These are phyloP conservation scores for Thielaviopsis populi DNA, from an alignment of 2,329 filamentous ascomycete genomes.

Conservation along the genomic window DNA sequence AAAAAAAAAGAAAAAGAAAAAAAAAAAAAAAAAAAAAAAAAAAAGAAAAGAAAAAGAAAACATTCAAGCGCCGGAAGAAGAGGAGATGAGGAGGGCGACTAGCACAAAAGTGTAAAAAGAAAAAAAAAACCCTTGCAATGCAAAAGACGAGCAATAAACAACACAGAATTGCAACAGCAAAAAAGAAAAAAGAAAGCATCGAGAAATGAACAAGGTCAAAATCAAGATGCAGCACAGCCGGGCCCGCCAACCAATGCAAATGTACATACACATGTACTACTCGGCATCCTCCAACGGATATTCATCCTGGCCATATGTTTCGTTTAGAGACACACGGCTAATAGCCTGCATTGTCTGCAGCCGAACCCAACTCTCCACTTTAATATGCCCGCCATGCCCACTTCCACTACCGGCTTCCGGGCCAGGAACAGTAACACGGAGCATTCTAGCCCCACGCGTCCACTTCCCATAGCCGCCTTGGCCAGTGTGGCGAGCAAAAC, in stretches of 20 bases:
- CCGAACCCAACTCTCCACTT: slow-evolving; percentile 45
- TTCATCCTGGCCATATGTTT: slow-evolving; percentile 40
- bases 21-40: background rate
- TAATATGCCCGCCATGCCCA: slow-evolving; percentile 20
- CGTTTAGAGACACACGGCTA: slow-evolving; percentile 40
- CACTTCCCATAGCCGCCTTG: slow-evolving; percentile 56
- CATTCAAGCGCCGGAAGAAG: too few relatives aligned
- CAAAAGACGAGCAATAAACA: too few relatives aligned
- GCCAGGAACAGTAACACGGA: slow-evolving; percentile 22
- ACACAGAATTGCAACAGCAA: too few relatives aligned
- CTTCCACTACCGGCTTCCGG: slow-evolving; percentile 23
- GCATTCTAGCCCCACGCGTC: slow-evolving; percentile 44
- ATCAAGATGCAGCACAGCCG: background rate
- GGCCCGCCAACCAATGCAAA: background rate
- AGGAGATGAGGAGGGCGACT: too few relatives aligned
- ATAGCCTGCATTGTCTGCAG: slow-evolving; percentile 40
- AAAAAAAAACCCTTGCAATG: too few relatives aligned
- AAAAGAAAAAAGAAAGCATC: background rate
- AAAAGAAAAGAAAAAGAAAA: background rate
- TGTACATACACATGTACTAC: background rate
- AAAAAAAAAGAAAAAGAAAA: background rate
- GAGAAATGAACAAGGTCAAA: background rate
- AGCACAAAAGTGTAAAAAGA: too few relatives aligned
- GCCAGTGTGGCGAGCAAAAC: slow-evolving; percentile 51
- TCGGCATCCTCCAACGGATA: slow-evolving; percentile 28